phyloP scores from a whole-genome alignment of 345 rosid species.

The Rhodomyrtus tomentosa region DNA sequence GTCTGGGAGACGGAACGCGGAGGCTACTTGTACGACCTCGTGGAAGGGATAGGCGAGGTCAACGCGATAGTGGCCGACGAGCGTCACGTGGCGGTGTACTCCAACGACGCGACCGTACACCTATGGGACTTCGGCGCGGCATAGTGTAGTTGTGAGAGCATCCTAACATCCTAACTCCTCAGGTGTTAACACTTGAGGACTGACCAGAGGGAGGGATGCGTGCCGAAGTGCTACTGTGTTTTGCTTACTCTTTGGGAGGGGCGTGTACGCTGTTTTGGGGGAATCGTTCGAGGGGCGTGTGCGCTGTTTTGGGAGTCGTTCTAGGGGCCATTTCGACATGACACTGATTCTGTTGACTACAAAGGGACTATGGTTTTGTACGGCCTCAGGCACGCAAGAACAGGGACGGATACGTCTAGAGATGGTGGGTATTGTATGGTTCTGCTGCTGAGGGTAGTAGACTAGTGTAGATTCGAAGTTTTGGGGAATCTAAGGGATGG shows the following conservation, averaged over 20 bases:
- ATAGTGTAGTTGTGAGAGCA: slow-evolving; percentile 10
- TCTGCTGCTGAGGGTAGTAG: background rate
- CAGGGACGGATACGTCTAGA: background rate
- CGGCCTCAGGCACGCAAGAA: background rate
- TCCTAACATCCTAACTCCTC: background rate
- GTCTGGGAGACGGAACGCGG: slow-evolving; percentile 50
- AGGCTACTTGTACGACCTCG: slow-evolving; percentile 26
- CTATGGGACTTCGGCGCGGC: slow-evolving; percentile 94
- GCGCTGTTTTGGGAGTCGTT: background rate
- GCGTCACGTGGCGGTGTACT: slow-evolving; percentile 66
- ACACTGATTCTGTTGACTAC: background rate
- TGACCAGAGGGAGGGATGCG: background rate
- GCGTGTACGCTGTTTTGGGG: background rate
- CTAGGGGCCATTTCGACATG: background rate
- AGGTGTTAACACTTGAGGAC: background rate
- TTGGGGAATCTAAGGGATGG: background rate
- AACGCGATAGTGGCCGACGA: slow-evolving; percentile 54
- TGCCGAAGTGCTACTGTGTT: background rate
- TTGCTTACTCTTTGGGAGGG: background rate
- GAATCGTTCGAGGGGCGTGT: background rate
- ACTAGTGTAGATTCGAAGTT: background rate
- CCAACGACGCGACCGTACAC: slow-evolving; percentile 35
- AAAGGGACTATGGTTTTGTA: background rate
- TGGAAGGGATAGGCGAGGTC: slow-evolving; percentile 44
- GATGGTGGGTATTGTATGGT: background rate